phyloP scores from a whole-genome alignment of 78 protist species.

The Dictyostelium brefeldianum region DNA sequence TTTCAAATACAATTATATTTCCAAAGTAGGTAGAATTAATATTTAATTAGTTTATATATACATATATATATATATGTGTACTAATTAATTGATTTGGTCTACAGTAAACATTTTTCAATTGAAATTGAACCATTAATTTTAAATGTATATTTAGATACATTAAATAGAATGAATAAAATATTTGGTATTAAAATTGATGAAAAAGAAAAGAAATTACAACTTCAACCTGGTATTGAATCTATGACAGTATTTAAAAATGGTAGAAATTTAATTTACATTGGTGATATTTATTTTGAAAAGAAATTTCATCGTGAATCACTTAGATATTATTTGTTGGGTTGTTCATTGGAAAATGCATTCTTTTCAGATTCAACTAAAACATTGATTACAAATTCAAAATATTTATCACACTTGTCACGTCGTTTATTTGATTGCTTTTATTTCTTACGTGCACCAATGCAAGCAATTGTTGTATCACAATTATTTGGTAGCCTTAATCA shows the following conservation, averaged over 20 bases:
- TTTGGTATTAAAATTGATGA: constrained; percentile 9
- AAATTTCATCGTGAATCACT: constrained; percentile 52
- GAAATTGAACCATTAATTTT: neutral
- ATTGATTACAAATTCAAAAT: neutral
- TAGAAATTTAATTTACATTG: constrained; percentile 24
- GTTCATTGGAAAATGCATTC: constrained; percentile 39
- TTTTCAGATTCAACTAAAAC: constrained; percentile 18
- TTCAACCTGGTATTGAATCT: neutral
- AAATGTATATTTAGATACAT: constrained; percentile 30
- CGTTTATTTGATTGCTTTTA: constrained; percentile 37
- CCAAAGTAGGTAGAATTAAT: constrained; percentile 26
- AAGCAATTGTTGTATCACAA: constrained; percentile 49
- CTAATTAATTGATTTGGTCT: no score
- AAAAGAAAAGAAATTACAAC: constrained; percentile 2
- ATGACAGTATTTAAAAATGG: neutral
- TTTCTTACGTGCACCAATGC: constrained; percentile 37
- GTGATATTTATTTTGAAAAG: constrained; percentile 55
- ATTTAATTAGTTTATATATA: no score
- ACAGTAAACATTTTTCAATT: constrained; percentile 18
- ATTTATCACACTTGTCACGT: neutral
- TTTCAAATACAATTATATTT: constrained; percentile 18
- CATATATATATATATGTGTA: neutral
- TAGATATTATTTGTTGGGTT: constrained; percentile 45
- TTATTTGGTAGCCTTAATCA: constrained; percentile 7
- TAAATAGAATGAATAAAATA: constrained; percentile 21